Conservation (phyloP, 2,329 filamentous ascomycete genomes). For the Claviceps humidiphila region DNA sequence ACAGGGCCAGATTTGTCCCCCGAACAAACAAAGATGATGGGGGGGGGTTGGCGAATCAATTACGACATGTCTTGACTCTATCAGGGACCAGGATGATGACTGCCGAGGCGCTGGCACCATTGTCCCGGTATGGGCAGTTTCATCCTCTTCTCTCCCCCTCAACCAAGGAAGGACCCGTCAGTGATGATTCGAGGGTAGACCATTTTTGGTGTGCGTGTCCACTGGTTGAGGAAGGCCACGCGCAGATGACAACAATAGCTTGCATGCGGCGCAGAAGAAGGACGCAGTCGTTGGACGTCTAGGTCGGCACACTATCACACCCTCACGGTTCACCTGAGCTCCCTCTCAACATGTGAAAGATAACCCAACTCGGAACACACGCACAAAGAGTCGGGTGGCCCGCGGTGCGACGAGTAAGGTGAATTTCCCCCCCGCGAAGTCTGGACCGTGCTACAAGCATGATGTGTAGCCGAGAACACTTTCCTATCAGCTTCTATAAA, state of each 20-base stretch:
- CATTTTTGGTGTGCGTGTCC: neutral
- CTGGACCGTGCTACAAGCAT: neutral
- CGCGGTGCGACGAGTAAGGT: neutral
- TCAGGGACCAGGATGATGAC: neutral
- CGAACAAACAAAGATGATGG: neutral
- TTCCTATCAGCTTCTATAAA: no score
- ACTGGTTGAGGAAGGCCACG: neutral
- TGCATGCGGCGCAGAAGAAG: neutral
- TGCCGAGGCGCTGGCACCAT: neutral
- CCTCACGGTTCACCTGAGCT: neutral
- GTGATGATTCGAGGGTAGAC: no score
- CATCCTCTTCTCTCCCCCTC: no score
- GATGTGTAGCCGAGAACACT: neutral
- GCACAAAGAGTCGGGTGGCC: neutral
- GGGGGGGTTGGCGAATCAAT: slow-evolving; percentile 1
- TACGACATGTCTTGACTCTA: neutral
- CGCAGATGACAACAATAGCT: neutral
- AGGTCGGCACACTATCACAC: neutral
- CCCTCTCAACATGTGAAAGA: neutral
- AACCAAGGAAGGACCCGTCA: neutral
- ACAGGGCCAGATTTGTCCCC: neutral
- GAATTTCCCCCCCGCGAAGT: neutral
- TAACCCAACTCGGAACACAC: neutral
- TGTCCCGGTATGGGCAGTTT: neutral
- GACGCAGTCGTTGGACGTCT: slow-evolving; percentile 1